phyloP scores from a whole-genome alignment of 2,329 filamentous ascomycete species.

The Colletotrichum camelliae region DNA sequence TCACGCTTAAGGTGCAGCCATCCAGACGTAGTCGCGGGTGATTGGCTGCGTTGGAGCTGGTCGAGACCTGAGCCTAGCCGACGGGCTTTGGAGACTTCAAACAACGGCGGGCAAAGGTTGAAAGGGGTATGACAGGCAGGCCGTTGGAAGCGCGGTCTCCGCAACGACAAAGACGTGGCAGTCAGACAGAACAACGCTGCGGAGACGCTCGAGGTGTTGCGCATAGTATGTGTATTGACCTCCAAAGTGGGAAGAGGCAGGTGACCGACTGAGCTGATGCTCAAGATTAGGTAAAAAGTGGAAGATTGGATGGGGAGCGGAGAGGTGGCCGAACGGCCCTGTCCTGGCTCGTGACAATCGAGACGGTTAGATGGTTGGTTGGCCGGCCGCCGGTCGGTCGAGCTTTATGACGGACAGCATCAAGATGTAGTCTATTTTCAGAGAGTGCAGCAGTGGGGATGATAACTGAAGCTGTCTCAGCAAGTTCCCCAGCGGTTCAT shows the following conservation, averaged over 20 bases:
- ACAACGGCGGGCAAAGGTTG: not conserved
- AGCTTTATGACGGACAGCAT: not conserved
- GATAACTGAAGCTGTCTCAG: not conserved
- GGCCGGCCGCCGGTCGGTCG: not conserved
- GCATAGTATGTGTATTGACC: not conserved
- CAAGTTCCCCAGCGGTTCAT: not conserved
- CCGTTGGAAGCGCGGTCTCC: not conserved
- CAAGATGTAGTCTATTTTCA: not conserved
- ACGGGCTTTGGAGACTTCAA: not conserved
- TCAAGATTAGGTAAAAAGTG: not conserved
- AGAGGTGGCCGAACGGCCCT: not conserved
- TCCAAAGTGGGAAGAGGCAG: not conserved
- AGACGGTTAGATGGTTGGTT: not conserved
- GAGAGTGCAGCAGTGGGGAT: not conserved
- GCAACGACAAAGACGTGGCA: not conserved
- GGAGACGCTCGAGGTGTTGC: not conserved
- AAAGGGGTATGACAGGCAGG: not conserved
- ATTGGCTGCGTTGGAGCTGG: not conserved
- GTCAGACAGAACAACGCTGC: not conserved
- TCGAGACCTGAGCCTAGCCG: not conserved
- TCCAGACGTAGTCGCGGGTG: not conserved
- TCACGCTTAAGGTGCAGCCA: not conserved
- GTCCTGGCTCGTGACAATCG: not conserved
- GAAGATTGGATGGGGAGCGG: not conserved
- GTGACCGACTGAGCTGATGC: not conserved